Percentiles rank a stretch among this genome's conserved stretches.
phyloP scores from a whole-genome alignment of 164 flowering plant genomes.

The Protea cynaroides region DNA sequence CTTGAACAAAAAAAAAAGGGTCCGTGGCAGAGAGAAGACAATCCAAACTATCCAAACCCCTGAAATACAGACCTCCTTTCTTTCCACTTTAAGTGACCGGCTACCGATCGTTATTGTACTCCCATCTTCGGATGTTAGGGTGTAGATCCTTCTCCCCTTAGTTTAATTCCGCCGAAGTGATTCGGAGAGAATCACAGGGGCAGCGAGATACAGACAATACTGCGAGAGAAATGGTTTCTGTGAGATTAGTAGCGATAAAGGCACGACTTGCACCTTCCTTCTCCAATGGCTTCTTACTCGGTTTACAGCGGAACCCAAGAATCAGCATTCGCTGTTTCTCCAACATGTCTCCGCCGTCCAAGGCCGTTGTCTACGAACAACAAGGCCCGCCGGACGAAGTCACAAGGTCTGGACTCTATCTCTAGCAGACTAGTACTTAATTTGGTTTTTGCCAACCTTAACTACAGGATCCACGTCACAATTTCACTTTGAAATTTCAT shows the following conservation, averaged over 20 bases:
- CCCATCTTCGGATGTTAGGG: too few species aligned
- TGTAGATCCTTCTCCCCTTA: too few species aligned
- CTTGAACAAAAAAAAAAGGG: too few species aligned
- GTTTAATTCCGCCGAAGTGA: too few species aligned
- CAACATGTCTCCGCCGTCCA: constrained; percentile 77
- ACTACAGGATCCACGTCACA: not conserved
- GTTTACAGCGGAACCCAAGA: constrained; percentile 10
- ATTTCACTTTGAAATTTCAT: too few species aligned
- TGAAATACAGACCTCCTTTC: too few species aligned
- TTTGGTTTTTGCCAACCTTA: not conserved
- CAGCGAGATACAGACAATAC: constrained; percentile 1
- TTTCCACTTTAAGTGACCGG: too few species aligned
- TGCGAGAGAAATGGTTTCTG: constrained; percentile 23
- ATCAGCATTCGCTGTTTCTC: constrained; percentile 37
- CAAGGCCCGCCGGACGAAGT: constrained; percentile 84
- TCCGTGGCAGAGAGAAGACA: too few species aligned
- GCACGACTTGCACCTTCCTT: constrained; percentile 7
- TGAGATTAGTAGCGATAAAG: constrained; percentile 16
- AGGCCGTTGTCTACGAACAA: constrained; percentile 73
- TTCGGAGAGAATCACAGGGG: not conserved
- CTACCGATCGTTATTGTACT: too few species aligned
- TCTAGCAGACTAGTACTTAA: not conserved
- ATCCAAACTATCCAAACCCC: too few species aligned
- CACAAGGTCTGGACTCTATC: constrained; percentile 38
- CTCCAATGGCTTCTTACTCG: not conserved